These are phyloP conservation scores for Trichoderma brevicompactum DNA, from an alignment of 2,329 filamentous ascomycete species.

Conservation along the genomic window DNA sequence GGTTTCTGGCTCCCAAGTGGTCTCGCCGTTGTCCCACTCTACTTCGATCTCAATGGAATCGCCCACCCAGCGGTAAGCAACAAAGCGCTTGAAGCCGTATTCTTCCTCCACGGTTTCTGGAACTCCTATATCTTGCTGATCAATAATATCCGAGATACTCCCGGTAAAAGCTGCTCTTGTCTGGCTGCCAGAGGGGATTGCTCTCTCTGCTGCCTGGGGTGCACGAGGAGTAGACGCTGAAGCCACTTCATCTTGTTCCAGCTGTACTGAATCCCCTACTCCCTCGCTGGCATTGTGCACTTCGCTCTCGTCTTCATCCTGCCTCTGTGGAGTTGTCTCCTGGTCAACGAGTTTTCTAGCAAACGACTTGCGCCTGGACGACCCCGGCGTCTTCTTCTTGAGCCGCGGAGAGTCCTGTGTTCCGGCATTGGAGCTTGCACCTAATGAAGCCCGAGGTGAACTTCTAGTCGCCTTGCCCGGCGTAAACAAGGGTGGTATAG, in stretches of 20 bases:
- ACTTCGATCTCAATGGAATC: slow-evolving; percentile 40
- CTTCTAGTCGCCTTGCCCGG: not conserved
- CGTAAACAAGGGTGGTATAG: slow-evolving; percentile 15
- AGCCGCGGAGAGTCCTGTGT: not conserved
- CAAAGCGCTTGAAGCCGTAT: slow-evolving; percentile 35
- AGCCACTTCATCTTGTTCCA: slow-evolving; percentile 13
- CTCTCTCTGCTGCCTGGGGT: not conserved
- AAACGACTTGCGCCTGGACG: not conserved
- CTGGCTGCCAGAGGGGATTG: not conserved
- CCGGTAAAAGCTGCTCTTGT: not conserved
- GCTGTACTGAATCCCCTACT: not conserved
- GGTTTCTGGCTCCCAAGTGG: slow-evolving; percentile 44
- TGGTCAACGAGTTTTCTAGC: not conserved
- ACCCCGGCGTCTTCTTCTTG: slow-evolving; percentile 10
- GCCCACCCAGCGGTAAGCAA: slow-evolving; percentile 38
- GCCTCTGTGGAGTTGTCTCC: not conserved
- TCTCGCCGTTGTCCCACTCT: slow-evolving; percentile 39
- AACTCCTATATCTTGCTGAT: slow-evolving; percentile 1
- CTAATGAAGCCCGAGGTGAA: not conserved
- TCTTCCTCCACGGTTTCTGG: slow-evolving; percentile 22
- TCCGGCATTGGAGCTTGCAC: not conserved
- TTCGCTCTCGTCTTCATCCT: not conserved
- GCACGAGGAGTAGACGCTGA: slow-evolving; percentile 13
- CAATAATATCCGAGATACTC: slow-evolving; percentile 5
- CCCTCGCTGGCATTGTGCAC: not conserved